phyloP scores from a whole-genome alignment of 495 filamentous ascomycete genomes.

The Xylaria flabelliformis region DNA sequence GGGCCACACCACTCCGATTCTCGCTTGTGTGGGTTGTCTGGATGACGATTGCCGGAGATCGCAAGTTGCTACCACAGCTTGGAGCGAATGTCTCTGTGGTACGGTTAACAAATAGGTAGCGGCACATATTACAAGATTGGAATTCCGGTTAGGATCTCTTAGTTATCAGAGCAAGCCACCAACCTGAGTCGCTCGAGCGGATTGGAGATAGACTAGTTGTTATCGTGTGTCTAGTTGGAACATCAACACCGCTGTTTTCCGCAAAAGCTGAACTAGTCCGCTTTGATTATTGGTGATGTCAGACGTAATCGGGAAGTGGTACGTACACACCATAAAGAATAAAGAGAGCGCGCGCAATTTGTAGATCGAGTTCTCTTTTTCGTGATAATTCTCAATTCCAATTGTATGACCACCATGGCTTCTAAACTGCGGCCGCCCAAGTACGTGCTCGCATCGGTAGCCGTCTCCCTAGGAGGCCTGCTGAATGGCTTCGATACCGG shows the following conservation, averaged over 20 bases:
- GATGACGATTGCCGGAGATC: not conserved
- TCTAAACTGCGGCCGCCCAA: constrained; percentile 14
- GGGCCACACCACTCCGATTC: not conserved
- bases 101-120: too few species aligned
- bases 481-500: constrained; percentile 63
- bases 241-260: not conserved
- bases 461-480: constrained; percentile 37
- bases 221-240: not conserved
- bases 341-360: not conserved
- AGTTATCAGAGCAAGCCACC: not conserved
- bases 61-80: not conserved
- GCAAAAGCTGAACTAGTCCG: not conserved
- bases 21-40: not conserved
- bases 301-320: not conserved
- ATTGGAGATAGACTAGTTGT: not conserved
- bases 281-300: not conserved
- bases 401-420: not conserved
- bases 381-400: not conserved
- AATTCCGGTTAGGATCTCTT: not conserved
- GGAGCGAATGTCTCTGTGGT: not conserved
- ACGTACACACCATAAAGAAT: not conserved
- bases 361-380: not conserved
- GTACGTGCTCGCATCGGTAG: constrained; percentile 37
- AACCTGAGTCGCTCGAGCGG: not conserved
- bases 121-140: too few species aligned